These are phyloP conservation scores for Circinella minor DNA, from an alignment of 371 early-diverging fungal species.

Conservation along the genomic window DNA sequence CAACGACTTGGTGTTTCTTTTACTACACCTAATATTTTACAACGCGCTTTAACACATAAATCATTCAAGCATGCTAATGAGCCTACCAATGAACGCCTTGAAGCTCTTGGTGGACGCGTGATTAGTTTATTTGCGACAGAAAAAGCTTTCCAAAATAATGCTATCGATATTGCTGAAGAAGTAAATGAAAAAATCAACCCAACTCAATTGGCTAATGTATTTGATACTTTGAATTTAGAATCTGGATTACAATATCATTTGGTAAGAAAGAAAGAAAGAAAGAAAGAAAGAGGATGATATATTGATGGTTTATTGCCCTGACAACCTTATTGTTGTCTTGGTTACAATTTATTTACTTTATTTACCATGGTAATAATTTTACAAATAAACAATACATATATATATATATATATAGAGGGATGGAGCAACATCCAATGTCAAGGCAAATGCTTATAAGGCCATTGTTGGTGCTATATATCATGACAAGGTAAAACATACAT, in stretches of 20 bases:
- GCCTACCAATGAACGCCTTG: conserved; percentile 71
- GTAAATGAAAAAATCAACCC: conserved; percentile 13
- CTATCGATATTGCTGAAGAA: conserved; percentile 17
- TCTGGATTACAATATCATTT: conserved; percentile 37
- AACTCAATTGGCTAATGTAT: conserved; percentile 25
- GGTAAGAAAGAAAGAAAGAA: conserved; percentile 25
- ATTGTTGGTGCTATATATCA: conserved; percentile 59
- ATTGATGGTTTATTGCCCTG: no score
- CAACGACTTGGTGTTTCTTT: conserved; percentile 47
- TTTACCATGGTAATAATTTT: no score
- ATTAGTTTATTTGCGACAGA: conserved; percentile 40
- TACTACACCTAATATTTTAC: conserved; percentile 49
- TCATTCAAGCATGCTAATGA: conserved; percentile 65
- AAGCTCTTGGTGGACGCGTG: conserved; percentile 59
- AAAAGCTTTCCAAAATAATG: conserved; percentile 20
- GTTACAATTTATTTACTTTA: no score
- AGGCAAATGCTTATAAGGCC: conserved; percentile 49
- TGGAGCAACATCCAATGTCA: conserved; percentile 20
- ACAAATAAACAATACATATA: no score
- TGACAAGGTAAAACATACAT: conserved; percentile 37
- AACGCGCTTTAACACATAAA: conserved; percentile 75
- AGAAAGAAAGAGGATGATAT: no score
- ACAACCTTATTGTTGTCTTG: no score
- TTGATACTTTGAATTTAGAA: conserved; percentile 39
- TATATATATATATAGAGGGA: background rate